phyloP scores from a whole-genome alignment of 2,329 filamentous ascomycete species.

The Stemphylium lycopersici region DNA sequence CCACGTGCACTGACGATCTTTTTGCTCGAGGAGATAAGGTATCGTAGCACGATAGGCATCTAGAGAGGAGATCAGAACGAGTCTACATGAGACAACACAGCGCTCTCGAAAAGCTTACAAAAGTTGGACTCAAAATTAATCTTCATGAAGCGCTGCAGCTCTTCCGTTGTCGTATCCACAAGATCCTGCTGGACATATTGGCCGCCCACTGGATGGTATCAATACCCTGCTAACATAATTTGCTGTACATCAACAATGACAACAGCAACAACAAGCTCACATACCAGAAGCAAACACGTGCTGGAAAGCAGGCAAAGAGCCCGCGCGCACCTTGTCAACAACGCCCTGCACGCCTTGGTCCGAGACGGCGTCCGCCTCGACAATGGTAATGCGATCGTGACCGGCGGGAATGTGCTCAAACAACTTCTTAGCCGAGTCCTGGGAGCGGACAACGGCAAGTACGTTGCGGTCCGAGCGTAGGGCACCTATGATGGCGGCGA shows the following conservation, averaged over 20 bases:
- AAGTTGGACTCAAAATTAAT: slow-evolving; percentile 11
- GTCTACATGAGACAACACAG: not conserved
- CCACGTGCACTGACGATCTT: slow-evolving; percentile 7
- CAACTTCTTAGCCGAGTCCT: slow-evolving; percentile 14
- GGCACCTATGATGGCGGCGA: slow-evolving; percentile 10
- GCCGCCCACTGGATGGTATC: slow-evolving; percentile 7
- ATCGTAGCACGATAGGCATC: slow-evolving; percentile 15
- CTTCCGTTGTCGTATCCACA: not conserved
- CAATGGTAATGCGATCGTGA: slow-evolving; percentile 9
- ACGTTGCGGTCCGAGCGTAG: slow-evolving; percentile 12
- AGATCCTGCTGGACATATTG: not conserved
- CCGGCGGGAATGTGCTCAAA: slow-evolving; percentile 2
- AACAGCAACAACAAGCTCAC: not conserved
- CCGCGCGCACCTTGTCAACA: slow-evolving; percentile 11
- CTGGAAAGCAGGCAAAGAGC: slow-evolving; percentile 13
- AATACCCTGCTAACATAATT: not conserved
- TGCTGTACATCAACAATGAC: not conserved
- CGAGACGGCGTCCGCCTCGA: slow-evolving; percentile 6
- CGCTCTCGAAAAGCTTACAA: not conserved
- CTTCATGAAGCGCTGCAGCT: slow-evolving; percentile 1
- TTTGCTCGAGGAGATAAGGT: slow-evolving; percentile 13
- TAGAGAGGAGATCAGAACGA: not conserved
- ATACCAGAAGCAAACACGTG: slow-evolving; percentile 15
- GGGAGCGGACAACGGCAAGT: slow-evolving; percentile 16
- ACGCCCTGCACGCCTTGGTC: slow-evolving; percentile 6